A percentile compares a stretch with the other conserved stretches of the same genome.
Conservation (phyloP, 352 stramenopile species). For the Elongisporangium undulatum region DNA sequence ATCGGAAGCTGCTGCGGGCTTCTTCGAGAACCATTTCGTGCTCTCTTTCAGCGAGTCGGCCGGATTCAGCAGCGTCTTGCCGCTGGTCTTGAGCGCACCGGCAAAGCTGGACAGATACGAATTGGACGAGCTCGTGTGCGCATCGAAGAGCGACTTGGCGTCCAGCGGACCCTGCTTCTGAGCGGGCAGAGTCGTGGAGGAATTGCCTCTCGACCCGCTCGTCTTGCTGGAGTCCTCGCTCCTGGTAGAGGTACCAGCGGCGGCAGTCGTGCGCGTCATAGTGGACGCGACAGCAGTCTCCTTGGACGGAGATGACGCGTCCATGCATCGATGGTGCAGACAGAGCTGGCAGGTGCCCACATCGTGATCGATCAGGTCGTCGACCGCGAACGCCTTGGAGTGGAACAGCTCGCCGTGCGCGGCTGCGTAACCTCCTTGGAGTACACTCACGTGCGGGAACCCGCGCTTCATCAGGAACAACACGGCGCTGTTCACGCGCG, state of each 20-base stretch:
- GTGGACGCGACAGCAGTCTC: not conserved
- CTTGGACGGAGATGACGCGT: not conserved
- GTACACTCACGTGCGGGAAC: conserved; percentile 69
- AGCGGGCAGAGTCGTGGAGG: not conserved
- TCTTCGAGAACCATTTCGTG: conserved; percentile 79
- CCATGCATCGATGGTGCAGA: conserved; percentile 38
- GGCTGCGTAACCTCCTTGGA: conserved; percentile 68
- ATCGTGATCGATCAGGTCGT: conserved; percentile 75
- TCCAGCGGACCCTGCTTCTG: conserved; percentile 17
- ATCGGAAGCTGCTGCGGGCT: conserved; percentile 24
- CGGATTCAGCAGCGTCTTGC: conserved; percentile 66
- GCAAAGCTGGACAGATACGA: conserved; percentile 74
- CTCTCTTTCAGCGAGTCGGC: conserved; percentile 50
- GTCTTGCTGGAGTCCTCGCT: not conserved
- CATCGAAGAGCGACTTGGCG: conserved; percentile 35
- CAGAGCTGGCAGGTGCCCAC: conserved; percentile 55
- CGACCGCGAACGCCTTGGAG: conserved; percentile 49
- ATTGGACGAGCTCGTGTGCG: conserved; percentile 11
- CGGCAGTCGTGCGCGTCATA: conserved; percentile 1
- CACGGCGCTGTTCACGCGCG: conserved; percentile 59
- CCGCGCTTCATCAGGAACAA: conserved; percentile 70
- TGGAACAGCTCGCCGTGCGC: conserved; percentile 47
- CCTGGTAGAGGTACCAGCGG: not conserved
- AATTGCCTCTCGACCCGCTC: not conserved
- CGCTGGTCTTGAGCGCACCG: conserved; percentile 56